Conservation (phyloP, 1,284 basidiomycete genomes). For the Heterobasidion irregulare region DNA sequence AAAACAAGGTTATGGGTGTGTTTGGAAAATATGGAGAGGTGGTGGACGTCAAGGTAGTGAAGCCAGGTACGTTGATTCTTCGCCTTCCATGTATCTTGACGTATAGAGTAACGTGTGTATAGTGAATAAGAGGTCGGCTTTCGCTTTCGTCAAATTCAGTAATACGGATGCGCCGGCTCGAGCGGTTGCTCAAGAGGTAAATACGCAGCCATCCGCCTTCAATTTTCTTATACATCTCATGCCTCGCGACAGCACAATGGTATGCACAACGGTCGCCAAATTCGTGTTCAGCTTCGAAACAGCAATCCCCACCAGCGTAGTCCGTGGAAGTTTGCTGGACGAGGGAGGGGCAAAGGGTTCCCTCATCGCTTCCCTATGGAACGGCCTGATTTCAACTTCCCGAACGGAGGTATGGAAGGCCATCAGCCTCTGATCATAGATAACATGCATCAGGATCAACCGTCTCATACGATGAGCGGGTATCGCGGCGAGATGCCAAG, state of each 20-base stretch:
- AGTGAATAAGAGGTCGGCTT: slow-evolving; percentile 57
- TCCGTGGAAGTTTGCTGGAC: slow-evolving; percentile 15
- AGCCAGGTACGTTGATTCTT: slow-evolving; percentile 40
- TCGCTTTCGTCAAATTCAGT: slow-evolving; percentile 67
- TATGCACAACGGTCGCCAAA: slow-evolving; percentile 53
- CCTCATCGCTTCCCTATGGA: slow-evolving; percentile 4
- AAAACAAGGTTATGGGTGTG: slow-evolving; percentile 43
- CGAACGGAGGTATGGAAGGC: not conserved
- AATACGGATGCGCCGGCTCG: slow-evolving; percentile 48
- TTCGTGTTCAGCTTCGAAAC: slow-evolving; percentile 54
- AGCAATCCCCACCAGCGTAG: slow-evolving; percentile 18
- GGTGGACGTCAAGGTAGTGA: slow-evolving; percentile 52
- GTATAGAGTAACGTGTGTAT: slow-evolving; percentile 5
- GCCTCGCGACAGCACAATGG: slow-evolving; percentile 50
- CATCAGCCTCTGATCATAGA: not conserved
- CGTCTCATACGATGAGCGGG: not conserved
- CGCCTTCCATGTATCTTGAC: slow-evolving; percentile 2
- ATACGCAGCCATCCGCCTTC: slow-evolving; percentile 1
- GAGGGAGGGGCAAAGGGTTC: slow-evolving; percentile 10
- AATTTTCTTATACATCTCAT: not conserved
- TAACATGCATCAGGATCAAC: not conserved
- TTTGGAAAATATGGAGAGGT: slow-evolving; percentile 60
- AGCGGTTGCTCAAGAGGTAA: slow-evolving; percentile 57
- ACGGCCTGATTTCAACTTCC: not conserved
- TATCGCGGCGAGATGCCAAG: not conserved